Evolutionary conservation across 169 alveolate species (phyloP).

Genomic region (Plasmodium coatneyi): DNA sequence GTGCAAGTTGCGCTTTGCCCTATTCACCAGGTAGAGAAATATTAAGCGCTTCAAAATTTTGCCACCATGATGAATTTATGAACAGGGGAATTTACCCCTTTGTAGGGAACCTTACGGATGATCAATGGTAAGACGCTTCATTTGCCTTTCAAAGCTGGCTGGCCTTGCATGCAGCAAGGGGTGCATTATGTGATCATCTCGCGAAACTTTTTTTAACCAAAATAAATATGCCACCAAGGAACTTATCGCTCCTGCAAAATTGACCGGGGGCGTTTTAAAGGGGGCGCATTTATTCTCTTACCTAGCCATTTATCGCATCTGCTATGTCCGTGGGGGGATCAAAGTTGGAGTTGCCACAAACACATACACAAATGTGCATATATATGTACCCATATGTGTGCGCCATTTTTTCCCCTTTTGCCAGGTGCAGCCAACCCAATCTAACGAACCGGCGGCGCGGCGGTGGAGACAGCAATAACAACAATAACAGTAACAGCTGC

Average conservation of each 20-base stretch:
- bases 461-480: background rate
- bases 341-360: background rate
- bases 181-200: background rate
- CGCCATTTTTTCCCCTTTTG: background rate
- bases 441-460: background rate
- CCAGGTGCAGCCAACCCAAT: background rate
- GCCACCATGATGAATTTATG: background rate
- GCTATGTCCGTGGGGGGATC: background rate
- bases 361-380: background rate
- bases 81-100: background rate
- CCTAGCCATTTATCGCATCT: background rate
- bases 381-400: background rate
- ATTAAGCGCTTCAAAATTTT: background rate
- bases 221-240: background rate
- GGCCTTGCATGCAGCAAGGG: background rate
- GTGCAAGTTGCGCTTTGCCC: background rate
- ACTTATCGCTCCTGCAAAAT: background rate
- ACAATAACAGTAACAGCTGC: background rate
- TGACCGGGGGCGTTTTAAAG: background rate
- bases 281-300: background rate
- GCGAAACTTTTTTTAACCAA: background rate
- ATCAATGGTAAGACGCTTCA: background rate
- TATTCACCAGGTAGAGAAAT: constrained; percentile 7
- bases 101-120: background rate
- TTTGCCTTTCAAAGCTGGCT: background rate